A percentile compares a stretch with the other conserved stretches of the same genome.
Evolutionary conservation across 2,329 filamentous ascomycete genomes (phyloP).

Genomic region (Acrodontium crateriforme): DNA sequence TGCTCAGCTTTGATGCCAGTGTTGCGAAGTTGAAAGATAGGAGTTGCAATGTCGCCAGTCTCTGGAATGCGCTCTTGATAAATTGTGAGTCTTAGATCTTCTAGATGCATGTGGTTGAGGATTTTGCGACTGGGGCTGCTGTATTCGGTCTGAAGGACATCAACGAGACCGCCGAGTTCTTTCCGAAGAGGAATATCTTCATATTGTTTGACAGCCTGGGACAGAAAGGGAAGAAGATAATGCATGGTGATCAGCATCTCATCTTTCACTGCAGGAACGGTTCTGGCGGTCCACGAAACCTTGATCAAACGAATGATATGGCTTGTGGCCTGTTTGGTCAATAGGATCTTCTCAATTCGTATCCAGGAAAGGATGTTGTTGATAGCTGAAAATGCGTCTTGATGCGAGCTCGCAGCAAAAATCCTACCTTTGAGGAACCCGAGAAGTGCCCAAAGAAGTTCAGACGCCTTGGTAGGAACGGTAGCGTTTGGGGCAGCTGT

Average conservation of each 20-base stretch:
- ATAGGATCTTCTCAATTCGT: conserved; percentile 52
- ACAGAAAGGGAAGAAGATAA: conserved; percentile 35
- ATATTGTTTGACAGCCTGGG: conserved; percentile 17
- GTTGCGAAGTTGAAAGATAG: not conserved
- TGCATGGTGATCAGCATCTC: conserved; percentile 62
- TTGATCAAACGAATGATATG: conserved; percentile 57
- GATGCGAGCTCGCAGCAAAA: conserved; percentile 37
- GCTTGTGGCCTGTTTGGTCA: conserved; percentile 46
- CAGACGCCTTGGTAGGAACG: conserved; percentile 7
- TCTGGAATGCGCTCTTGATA: no score
- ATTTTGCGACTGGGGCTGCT: conserved; percentile 51
- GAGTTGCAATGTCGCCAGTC: not conserved
- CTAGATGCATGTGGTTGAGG: conserved; percentile 65
- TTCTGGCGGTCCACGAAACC: conserved; percentile 49
- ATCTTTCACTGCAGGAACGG: conserved; percentile 48
- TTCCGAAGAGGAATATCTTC: conserved; percentile 7
- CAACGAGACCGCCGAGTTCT: conserved; percentile 49
- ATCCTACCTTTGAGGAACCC: conserved; percentile 38
- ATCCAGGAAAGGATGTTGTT: conserved; percentile 55
- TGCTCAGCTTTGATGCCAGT: conserved; percentile 1
- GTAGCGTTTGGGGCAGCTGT: conserved; percentile 19
- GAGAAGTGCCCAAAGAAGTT: conserved; percentile 15
- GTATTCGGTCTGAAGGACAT: conserved; percentile 68
- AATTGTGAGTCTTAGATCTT: conserved; percentile 48
- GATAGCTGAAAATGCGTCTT: conserved; percentile 60